Conservation (phyloP, 208 protist genomes). For the Wallacemonas sp. region DNA sequence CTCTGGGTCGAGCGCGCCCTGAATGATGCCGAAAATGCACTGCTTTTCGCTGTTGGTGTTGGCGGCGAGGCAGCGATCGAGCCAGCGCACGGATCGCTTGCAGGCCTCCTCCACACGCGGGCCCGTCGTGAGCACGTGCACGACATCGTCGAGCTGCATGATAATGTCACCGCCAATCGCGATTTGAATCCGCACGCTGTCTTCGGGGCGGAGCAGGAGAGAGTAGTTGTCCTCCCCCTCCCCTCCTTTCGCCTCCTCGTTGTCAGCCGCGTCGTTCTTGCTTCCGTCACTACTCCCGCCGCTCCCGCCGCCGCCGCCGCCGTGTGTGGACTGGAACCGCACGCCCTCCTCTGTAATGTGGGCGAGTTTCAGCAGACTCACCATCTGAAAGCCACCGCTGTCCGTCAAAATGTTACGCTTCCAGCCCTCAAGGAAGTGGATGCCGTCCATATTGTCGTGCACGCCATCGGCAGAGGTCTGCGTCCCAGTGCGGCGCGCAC, state of each 20-base stretch:
- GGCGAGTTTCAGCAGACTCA: constrained; percentile 96
- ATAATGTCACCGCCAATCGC: constrained; percentile 99
- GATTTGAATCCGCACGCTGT: constrained; percentile 98
- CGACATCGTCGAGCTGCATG: constrained; percentile 99
- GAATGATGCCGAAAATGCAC: constrained; percentile 99
- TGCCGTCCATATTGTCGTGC: constrained; percentile 93
- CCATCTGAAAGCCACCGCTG: constrained; percentile 99
- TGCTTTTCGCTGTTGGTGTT: constrained; percentile 93
- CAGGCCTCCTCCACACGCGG: constrained; percentile 96
- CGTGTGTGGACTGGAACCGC: constrained; percentile 97
- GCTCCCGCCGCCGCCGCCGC: constrained; percentile 52
- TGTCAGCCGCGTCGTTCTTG: constrained; percentile 7
- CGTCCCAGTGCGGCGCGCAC: constrained; percentile 7
- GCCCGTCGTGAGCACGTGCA: constrained; percentile 87
- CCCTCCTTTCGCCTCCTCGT: constrained; percentile 5
- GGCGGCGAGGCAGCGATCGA: constrained; percentile 97
- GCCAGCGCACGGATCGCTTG: constrained; percentile 96
- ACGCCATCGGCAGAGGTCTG: constrained; percentile 30
- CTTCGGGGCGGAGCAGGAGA: constrained; percentile 97
- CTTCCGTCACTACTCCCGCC: neutral
- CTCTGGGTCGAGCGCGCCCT: constrained; percentile 93
- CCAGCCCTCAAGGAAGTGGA: constrained; percentile 98
- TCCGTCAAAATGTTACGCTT: constrained; percentile 96
- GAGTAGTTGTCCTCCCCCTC: constrained; percentile 45
- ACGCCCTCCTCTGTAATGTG: constrained; percentile 99